Conservation (phyloP, 2,329 filamentous ascomycete species). For the Botrytis tulipae region DNA sequence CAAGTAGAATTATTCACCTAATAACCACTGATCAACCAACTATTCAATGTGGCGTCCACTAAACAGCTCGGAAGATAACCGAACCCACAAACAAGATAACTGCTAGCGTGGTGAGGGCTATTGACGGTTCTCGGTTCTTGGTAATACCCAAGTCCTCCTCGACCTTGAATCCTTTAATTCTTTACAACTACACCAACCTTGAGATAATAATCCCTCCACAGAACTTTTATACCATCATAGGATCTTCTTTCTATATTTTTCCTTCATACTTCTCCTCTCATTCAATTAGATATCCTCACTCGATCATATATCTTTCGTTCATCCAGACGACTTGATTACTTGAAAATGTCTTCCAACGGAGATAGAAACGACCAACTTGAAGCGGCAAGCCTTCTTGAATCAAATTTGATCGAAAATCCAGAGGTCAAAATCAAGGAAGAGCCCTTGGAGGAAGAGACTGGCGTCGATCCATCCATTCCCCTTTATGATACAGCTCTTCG, state of each 20-base stretch:
- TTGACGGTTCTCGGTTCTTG: background rate
- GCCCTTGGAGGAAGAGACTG: background rate
- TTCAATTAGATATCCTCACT: background rate
- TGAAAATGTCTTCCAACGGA: background rate
- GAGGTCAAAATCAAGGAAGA: background rate
- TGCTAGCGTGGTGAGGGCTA: background rate
- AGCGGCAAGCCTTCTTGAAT: background rate
- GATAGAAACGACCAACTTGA: background rate
- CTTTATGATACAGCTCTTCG: background rate
- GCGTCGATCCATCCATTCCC: background rate
- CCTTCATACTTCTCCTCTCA: background rate
- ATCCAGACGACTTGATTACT: background rate
- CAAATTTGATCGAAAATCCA: background rate
- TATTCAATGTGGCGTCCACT: background rate
- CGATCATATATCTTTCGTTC: background rate
- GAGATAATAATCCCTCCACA: background rate
- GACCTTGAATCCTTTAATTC: background rate
- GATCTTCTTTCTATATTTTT: accelerated
- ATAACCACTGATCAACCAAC: background rate
- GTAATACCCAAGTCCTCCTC: background rate
- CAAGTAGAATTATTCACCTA: background rate
- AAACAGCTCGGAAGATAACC: background rate
- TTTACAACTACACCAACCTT: background rate
- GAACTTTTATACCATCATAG: background rate
- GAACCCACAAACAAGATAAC: background rate